phyloP scores from a whole-genome alignment of 1,284 basidiomycete species.

The Hymenochaete sp. region DNA sequence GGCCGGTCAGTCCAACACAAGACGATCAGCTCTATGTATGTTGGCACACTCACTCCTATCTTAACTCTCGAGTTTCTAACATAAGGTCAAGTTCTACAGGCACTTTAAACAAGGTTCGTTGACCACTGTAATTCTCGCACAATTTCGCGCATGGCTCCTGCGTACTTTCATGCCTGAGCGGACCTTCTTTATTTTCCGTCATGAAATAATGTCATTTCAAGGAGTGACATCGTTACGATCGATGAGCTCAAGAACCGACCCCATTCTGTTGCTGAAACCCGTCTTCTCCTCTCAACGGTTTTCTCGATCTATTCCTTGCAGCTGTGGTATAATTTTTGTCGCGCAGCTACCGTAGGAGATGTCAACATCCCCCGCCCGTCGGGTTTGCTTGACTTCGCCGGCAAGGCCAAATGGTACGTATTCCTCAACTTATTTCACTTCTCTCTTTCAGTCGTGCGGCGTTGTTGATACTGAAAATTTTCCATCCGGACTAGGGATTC shows the following conservation, averaged over 20 bases:
- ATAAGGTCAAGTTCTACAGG: conserved; percentile 71
- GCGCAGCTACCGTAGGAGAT: conserved; percentile 67
- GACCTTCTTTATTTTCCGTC: neutral
- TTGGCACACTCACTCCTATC: conserved; percentile 12
- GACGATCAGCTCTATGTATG: conserved; percentile 75
- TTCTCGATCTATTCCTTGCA: neutral
- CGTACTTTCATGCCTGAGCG: too few relatives aligned
- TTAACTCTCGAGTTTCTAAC: conserved; percentile 1
- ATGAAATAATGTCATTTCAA: too few relatives aligned
- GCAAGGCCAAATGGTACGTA: conserved; percentile 75
- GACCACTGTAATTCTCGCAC: conserved; percentile 2
- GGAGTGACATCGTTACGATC: too few relatives aligned
- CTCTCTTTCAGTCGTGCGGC: too few relatives aligned
- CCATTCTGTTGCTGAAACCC: too few relatives aligned
- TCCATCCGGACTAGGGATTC: conserved; percentile 63
- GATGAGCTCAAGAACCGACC: too few relatives aligned
- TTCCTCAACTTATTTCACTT: neutral
- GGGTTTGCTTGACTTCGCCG: conserved; percentile 71
- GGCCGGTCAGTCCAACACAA: conserved; percentile 66
- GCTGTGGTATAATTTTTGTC: conserved; percentile 5
- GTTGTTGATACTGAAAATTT: neutral
- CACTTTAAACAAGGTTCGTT: conserved; percentile 81
- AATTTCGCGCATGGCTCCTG: too few relatives aligned
- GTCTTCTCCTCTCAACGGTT: too few relatives aligned
- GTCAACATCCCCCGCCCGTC: conserved; percentile 49